Evolutionary conservation across 2,329 filamentous ascomycete species (phyloP).

Genomic region (Bimuria novae-zelandiae): DNA sequence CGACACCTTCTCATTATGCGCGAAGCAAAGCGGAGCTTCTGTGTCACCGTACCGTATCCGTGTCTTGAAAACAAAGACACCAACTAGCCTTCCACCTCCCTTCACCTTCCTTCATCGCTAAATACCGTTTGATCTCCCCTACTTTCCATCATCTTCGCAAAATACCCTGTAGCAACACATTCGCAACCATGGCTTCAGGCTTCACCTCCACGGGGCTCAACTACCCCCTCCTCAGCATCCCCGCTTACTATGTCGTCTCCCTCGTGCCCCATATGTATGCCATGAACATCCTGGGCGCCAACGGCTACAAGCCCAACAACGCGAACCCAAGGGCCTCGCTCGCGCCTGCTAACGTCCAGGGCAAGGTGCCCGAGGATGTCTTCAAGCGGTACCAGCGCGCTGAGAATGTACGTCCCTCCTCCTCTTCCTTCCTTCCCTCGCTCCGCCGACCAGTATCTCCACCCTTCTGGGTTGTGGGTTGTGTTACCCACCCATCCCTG

Average conservation of each 20-base stretch:
- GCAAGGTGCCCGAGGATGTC: conserved; percentile 31
- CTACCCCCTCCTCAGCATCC: conserved; percentile 33
- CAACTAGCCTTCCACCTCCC: too few species aligned
- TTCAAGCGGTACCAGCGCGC: conserved; percentile 34
- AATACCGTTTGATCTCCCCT: too few species aligned
- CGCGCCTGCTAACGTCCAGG: conserved; percentile 24
- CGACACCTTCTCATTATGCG: too few species aligned
- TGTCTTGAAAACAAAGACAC: too few species aligned
- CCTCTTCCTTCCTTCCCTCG: neutral
- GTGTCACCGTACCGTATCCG: too few species aligned
- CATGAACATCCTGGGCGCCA: conserved; percentile 13
- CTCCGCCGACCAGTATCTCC: neutral
- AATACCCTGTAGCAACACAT: neutral
- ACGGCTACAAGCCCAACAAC: conserved; percentile 32
- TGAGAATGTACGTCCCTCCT: conserved; percentile 16
- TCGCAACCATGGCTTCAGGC: neutral
- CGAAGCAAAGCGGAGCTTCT: too few species aligned
- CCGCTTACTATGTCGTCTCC: conserved; percentile 33
- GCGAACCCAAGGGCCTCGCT: conserved; percentile 31
- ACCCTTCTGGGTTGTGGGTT: too few species aligned
- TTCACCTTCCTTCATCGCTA: too few species aligned
- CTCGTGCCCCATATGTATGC: conserved; percentile 28
- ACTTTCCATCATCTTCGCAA: too few species aligned
- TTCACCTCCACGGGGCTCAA: conserved; percentile 28
- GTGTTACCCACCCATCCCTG: neutral